Evolutionary conservation across 345 rosid species (phyloP).

Genomic region (Durio zibethinus): DNA sequence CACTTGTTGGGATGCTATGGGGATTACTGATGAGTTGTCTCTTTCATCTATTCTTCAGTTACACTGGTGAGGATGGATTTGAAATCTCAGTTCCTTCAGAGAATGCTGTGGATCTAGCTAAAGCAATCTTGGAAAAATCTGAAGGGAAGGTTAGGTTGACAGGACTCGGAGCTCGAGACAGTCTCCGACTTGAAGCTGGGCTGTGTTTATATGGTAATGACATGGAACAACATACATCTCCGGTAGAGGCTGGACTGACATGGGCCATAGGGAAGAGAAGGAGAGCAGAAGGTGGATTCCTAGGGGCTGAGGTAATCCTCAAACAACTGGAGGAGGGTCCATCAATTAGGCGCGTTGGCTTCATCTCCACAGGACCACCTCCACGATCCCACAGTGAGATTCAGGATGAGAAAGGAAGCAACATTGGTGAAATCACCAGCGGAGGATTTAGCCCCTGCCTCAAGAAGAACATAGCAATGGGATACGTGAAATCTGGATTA

Average conservation of each 20-base stretch:
- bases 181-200: constrained; percentile 95
- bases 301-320: constrained; percentile 86
- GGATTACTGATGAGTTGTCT: constrained; percentile 4
- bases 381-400: constrained; percentile 93
- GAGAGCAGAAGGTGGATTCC: constrained; percentile 92
- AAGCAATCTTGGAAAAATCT: constrained; percentile 89
- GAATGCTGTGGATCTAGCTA: constrained; percentile 75
- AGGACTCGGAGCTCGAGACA: constrained; percentile 93
- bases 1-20: neutral
- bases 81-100: constrained; percentile 95
- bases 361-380: constrained; percentile 82
- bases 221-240: constrained; percentile 88
- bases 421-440: constrained; percentile 90
- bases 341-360: constrained; percentile 78
- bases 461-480: constrained; percentile 97
- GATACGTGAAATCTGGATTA: constrained; percentile 85
- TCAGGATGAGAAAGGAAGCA: constrained; percentile 66
- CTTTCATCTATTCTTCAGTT: constrained; percentile 42
- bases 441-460: constrained; percentile 97
- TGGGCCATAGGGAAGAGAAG: constrained; percentile 99
- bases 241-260: constrained; percentile 90
- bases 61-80: constrained; percentile 97
- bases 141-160: constrained; percentile 90
- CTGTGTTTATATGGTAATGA: constrained; percentile 88
- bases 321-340: constrained; percentile 90